Conservation (phyloP, 345 rosid species). For the Melaleuca quinquenervia region DNA sequence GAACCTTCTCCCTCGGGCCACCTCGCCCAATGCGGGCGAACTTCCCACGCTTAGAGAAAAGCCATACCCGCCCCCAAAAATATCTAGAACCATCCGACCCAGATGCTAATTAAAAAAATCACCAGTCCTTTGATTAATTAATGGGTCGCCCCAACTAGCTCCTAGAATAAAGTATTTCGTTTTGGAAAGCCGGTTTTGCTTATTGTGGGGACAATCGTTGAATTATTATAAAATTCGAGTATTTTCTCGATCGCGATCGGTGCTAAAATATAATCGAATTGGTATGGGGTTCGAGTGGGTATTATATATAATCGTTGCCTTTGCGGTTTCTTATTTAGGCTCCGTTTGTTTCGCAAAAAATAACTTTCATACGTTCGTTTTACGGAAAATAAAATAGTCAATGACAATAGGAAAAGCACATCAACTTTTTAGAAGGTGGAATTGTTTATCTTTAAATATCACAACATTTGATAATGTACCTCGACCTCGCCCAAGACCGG, state of each 20-base stretch:
- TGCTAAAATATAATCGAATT: too few relatives aligned
- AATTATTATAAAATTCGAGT: background rate
- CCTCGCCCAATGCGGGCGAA: background rate
- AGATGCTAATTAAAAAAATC: background rate
- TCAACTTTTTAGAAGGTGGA: too few relatives aligned
- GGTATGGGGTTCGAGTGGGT: fast-evolving
- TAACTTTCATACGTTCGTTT: too few relatives aligned
- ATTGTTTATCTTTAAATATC: too few relatives aligned
- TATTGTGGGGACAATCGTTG: fast-evolving
- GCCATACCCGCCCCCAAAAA: background rate
- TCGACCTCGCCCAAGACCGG: too few relatives aligned
- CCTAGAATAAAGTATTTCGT: background rate
- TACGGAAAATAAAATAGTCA: too few relatives aligned
- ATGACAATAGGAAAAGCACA: too few relatives aligned
- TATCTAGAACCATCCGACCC: background rate
- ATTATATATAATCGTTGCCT: too few relatives aligned
- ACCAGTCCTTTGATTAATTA: background rate
- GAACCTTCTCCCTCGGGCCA: slow-evolving; percentile 26
- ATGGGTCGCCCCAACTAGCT: too few relatives aligned
- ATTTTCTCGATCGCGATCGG: background rate
- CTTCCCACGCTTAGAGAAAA: background rate
- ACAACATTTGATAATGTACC: too few relatives aligned
- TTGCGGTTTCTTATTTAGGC: fast-evolving
- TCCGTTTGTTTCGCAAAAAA: too few relatives aligned
- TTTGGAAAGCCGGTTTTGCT: too few relatives aligned